A percentile compares a stretch with the other conserved stretches of the same genome.
Evolutionary conservation across 106 monocot species (phyloP).

Genomic region (Allium cepa): DNA sequence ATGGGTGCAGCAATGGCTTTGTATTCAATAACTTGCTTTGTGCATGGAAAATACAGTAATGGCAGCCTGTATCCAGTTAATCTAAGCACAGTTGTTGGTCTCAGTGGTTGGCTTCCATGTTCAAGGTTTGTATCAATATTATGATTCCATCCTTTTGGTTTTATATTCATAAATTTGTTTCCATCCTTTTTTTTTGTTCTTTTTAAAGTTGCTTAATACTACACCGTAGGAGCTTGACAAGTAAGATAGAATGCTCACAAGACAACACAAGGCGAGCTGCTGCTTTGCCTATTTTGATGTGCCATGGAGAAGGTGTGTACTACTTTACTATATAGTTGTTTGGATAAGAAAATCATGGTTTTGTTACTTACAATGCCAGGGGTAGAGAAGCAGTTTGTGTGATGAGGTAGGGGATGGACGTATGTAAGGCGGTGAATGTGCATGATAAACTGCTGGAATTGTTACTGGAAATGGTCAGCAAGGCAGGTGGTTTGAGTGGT

Average conservation of each 20-base stretch:
- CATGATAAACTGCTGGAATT: too few relatives aligned
- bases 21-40: constrained; percentile 74
- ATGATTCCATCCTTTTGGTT: not conserved
- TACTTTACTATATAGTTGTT: not conserved
- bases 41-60: constrained; percentile 62
- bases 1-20: constrained; percentile 85
- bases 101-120: constrained; percentile 99
- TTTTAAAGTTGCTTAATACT: not conserved
- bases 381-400: too few relatives aligned
- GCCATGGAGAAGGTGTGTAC: constrained; percentile 71
- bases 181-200: not conserved
- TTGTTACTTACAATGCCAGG: not conserved
- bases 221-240: constrained; percentile 64
- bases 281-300: constrained; percentile 66
- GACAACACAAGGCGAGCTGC: constrained; percentile 56
- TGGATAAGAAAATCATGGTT: not conserved
- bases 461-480: too few relatives aligned
- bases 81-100: constrained; percentile 56
- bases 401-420: too few relatives aligned
- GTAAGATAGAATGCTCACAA: constrained; percentile 69
- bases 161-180: not conserved
- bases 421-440: too few relatives aligned
- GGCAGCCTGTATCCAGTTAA: constrained; percentile 57
- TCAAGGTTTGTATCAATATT: constrained; percentile 36
- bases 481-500: too few relatives aligned